Conservation (phyloP, 768 basidiomycete genomes). For the Sistotremastrum niveocremeum region DNA sequence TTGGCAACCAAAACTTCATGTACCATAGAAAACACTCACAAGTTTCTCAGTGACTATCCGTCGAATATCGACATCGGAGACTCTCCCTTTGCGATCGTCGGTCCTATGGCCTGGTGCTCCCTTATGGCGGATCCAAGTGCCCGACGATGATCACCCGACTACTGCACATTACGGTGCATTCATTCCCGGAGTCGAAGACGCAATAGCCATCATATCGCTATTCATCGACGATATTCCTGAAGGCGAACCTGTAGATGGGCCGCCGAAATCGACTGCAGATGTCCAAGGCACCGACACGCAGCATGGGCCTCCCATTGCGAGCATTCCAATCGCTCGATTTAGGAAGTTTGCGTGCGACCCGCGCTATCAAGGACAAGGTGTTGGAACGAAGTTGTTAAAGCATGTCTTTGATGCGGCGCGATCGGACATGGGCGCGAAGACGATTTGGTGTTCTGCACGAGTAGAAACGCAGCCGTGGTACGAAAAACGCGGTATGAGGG, state of each 20-base stretch:
- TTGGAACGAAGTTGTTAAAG: constrained; percentile 36
- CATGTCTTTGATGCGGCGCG: constrained; percentile 25
- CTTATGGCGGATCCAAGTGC: constrained; percentile 33
- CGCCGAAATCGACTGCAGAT: constrained; percentile 4
- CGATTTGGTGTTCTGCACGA: constrained; percentile 50
- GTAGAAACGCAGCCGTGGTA: constrained; percentile 34
- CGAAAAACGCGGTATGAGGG: constrained; percentile 32
- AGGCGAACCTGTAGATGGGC: constrained; percentile 13
- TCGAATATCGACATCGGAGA: constrained; percentile 28
- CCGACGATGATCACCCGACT: constrained; percentile 28
- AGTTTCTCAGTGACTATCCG: constrained; percentile 9
- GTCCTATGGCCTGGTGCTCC: constrained; percentile 45
- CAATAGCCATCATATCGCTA: constrained; percentile 41
- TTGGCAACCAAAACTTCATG: no score
- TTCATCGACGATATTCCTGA: constrained; percentile 30
- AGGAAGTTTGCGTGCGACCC: constrained; percentile 48
- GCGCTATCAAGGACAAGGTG: constrained; percentile 35
- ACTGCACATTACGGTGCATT: constrained; percentile 48
- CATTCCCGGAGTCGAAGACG: constrained; percentile 14
- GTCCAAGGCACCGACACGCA: constrained; percentile 7
- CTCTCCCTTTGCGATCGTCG: constrained; percentile 37
- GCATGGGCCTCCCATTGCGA: background rate
- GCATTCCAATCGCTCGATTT: constrained; percentile 23
- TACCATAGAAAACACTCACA: no score
- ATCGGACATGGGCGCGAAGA: constrained; percentile 25